Evolutionary conservation across 1,139 yeast genomes (phyloP).

Genomic region (Nakaseomyces bracarensis): DNA sequence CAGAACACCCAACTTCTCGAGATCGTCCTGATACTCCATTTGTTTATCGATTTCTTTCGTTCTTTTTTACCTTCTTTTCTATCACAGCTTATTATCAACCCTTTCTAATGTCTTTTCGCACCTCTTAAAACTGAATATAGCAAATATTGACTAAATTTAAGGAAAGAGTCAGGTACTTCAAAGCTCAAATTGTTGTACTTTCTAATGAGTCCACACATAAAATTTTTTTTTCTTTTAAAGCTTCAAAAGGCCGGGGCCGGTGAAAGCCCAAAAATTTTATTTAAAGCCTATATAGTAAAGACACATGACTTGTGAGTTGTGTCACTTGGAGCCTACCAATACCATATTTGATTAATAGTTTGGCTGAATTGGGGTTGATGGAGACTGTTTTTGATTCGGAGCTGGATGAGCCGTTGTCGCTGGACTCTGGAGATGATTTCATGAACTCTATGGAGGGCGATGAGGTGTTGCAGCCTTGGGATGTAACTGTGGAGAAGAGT

Average conservation of each 20-base stretch:
- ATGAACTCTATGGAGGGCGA: no score
- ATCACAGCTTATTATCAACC: no score
- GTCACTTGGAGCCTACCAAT: no score
- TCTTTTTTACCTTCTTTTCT: background rate
- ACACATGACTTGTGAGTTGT: conserved; percentile 4
- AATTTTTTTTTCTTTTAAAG: background rate
- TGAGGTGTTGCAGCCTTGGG: background rate
- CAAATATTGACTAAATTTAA: no score
- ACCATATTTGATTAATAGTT: no score
- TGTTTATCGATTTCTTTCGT: background rate
- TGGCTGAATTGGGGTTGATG: background rate
- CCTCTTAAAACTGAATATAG: no score
- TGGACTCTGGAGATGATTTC: no score
- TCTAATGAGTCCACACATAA: no score
- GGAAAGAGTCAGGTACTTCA: no score
- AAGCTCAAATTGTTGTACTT: no score
- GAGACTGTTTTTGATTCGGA: conserved; percentile 2
- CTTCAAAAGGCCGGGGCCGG: no score
- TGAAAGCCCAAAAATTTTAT: background rate
- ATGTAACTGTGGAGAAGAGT: background rate
- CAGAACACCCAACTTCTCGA: conserved; percentile 3
- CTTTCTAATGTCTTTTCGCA: no score
- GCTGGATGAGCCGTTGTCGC: conserved; percentile 1
- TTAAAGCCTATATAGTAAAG: background rate
- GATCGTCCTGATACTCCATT: conserved; percentile 5